Evolutionary conservation across 2,329 filamentous ascomycete species (phyloP), one percentile per base, ranked within the genome.

Genomic region (Coniochaeta sp.): DNA sequence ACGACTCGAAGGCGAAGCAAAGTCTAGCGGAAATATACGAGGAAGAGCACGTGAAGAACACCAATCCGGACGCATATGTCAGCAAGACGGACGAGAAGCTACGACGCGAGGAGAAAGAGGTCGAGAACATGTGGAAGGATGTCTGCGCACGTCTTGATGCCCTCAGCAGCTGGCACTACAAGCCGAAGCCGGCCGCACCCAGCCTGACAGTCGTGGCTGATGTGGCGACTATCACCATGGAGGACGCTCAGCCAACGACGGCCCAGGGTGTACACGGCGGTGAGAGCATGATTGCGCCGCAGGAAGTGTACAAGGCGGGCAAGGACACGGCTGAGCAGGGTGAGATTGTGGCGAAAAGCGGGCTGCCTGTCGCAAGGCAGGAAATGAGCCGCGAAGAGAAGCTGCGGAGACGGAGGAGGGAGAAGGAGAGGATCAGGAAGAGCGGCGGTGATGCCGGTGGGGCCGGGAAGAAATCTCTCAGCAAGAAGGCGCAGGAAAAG

Each of bases 141-240:
- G 81, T 97, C 59, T 87, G 84, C 69, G 84, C 83, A 54, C 90
- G 91, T 64, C 86, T 99, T 60, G 95, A 99, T 74, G 86, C 90
- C 28, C 85, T 99, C 64, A 93, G 88, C 74, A 96, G 90, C 72
- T 96, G 91, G 88, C 90, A 97, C 76, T 97, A 96, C 83, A 93
- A 91, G 74, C 95, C 95, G 59, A 96, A 93, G 77, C 88, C 90
- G 12, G 83, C 88, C 1, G 89, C 89, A 58, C 86, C 91, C n/a
- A 85, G 85, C 54, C 84, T 99, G 64, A 93, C 90, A 50, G 89
- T 97, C 60, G 89, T 97, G 36, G 84, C 91, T 28, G 93, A 98
- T 74, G 90, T 95, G 4, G 91, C 93, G n/a, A 91, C 90, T 3
- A 88, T 98, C 65, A 83, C 85, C 66, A 96, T 98, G 89, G 95